A percentile compares a stretch with the other conserved stretches of the same genome.
These are phyloP conservation scores for Pseudoscleropodium purum DNA, from an alignment of 225 moss, liverwort and hornwort genomes.

Conservation along the genomic window DNA sequence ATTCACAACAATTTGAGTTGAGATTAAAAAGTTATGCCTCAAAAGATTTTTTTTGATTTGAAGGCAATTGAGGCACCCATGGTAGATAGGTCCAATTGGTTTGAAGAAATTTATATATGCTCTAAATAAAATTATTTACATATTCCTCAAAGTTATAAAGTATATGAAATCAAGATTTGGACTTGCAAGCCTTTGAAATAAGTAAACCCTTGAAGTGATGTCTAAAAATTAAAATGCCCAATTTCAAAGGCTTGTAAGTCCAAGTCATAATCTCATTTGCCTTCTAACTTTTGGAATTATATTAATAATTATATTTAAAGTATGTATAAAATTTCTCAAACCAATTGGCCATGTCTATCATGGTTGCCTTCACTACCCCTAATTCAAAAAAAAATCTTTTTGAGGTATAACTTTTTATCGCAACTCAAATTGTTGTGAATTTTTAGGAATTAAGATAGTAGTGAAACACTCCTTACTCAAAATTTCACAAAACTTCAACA, in stretches of 20 bases:
- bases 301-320: neutral
- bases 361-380: no score
- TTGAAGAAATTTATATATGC: neutral
- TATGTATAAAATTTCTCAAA: neutral
- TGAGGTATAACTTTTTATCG: no score
- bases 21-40: fast-evolving
- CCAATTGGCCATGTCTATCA: neutral
- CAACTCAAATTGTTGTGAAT: no score
- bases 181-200: no score
- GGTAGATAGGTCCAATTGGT: neutral
- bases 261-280: neutral
- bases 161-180: neutral
- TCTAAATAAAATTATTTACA: neutral
- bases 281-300: no score
- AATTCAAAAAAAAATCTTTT: no score
- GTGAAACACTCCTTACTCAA: no score
- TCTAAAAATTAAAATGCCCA: no score
- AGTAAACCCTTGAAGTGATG: no score
- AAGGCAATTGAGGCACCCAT: fast-evolving
- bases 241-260: no score
- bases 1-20: neutral
- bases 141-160: neutral
- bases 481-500: neutral
- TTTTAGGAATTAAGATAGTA: no score
- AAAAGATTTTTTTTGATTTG: no score